phyloP scores from a whole-genome alignment of 805 yeast species.

The Kodamaea nitidulidarum region DNA sequence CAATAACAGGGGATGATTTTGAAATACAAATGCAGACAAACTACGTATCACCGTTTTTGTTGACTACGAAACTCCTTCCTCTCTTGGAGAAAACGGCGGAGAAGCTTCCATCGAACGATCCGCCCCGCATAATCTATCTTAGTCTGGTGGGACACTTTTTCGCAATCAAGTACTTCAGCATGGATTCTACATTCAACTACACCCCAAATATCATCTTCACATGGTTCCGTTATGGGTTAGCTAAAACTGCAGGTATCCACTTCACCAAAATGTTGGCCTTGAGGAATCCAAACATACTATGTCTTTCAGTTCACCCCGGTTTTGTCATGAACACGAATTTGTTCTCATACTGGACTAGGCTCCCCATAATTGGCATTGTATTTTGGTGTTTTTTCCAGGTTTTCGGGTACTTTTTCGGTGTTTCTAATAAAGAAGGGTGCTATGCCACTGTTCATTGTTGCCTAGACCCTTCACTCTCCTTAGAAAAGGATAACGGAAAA shows the following conservation, averaged over 20 bases:
- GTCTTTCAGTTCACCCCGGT: conserved; percentile 77
- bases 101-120: conserved; percentile 20
- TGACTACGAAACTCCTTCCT: conserved; percentile 59
- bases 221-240: conserved; percentile 72
- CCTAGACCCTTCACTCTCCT: conserved; percentile 46
- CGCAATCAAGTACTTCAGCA: conserved; percentile 43
- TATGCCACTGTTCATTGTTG: conserved; percentile 62
- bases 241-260: conserved; percentile 77
- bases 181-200: conserved; percentile 49
- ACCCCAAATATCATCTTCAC: conserved; percentile 67
- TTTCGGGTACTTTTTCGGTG: conserved; percentile 67
- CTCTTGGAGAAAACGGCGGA: conserved; percentile 41
- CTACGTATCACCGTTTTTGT: conserved; percentile 68
- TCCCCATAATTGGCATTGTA: conserved; percentile 71
- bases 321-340: conserved; percentile 78
- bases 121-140: conserved; percentile 58
- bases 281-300: conserved; percentile 61
- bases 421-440: conserved; percentile 67
- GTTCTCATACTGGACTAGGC: conserved; percentile 70
- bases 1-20: conserved; percentile 61
- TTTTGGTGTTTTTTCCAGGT: conserved; percentile 71
- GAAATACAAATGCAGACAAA: conserved; percentile 80
- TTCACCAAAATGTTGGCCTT: conserved; percentile 60
- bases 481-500: conserved; percentile 62
- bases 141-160: conserved; percentile 65